These are phyloP conservation scores for Candida maltosa DNA, from an alignment of 805 yeast genomes.

Conservation along the genomic window DNA sequence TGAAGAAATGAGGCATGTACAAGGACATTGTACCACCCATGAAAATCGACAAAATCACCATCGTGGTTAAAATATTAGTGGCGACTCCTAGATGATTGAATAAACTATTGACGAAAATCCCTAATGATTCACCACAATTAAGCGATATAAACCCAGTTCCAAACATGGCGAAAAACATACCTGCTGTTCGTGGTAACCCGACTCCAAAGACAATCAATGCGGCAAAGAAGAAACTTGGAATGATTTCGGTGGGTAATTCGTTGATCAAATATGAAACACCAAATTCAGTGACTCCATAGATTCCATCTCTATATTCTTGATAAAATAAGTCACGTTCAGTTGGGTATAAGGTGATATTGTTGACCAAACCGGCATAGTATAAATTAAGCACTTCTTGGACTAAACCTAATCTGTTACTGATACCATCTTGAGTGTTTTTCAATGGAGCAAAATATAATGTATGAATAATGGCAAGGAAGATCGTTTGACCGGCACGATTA, in stretches of 20 bases:
- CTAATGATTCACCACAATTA: constrained; percentile 81
- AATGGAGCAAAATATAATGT: constrained; percentile 59
- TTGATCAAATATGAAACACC: constrained; percentile 54
- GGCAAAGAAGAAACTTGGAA: constrained; percentile 57
- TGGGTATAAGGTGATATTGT: constrained; percentile 75
- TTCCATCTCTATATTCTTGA: constrained; percentile 72
- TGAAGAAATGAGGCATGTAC: constrained; percentile 65
- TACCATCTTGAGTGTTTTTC: constrained; percentile 41
- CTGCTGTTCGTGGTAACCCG: constrained; percentile 69
- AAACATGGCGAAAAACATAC: constrained; percentile 62
- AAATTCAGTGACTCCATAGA: constrained; percentile 65
- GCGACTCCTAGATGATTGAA: constrained; percentile 79
- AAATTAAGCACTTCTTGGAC: constrained; percentile 70
- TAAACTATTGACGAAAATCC: constrained; percentile 72
- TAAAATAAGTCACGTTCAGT: constrained; percentile 70
- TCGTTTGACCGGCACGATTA: constrained; percentile 63
- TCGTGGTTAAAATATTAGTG: constrained; percentile 63
- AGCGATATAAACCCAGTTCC: constrained; percentile 52
- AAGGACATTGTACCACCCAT: constrained; percentile 86
- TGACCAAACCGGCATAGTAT: constrained; percentile 77
- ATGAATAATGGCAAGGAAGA: constrained; percentile 60
- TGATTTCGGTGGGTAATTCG: constrained; percentile 67
- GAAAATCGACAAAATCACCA: constrained; percentile 68
- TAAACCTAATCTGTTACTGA: constrained; percentile 68
- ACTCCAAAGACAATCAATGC: constrained; percentile 63